These are phyloP conservation scores for Teunomyces lycoperdinae DNA, from an alignment of 805 yeast species.

Conservation along the genomic window DNA sequence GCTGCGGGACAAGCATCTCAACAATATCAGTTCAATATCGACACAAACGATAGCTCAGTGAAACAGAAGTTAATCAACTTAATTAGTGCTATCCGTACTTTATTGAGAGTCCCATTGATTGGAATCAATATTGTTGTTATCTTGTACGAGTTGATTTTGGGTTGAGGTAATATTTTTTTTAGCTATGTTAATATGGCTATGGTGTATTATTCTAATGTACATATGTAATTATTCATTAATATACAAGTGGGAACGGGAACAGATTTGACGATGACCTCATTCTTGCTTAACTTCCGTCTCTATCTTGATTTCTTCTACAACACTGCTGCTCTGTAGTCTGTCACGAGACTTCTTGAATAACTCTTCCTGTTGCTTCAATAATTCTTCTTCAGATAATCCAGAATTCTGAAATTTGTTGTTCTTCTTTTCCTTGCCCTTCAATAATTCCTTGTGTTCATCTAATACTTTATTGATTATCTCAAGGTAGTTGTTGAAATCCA, in stretches of 20 bases:
- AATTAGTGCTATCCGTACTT: constrained; percentile 71
- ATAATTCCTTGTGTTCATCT: constrained; percentile 82
- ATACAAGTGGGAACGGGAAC: constrained; percentile 1
- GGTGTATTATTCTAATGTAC: constrained; percentile 4
- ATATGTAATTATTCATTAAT: constrained; percentile 5
- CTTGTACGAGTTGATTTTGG: constrained; percentile 65
- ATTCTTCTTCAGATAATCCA: constrained; percentile 89
- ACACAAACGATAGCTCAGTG: constrained; percentile 39
- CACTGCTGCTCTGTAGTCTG: constrained; percentile 45
- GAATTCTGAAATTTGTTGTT: constrained; percentile 91
- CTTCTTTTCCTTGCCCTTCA: constrained; percentile 85
- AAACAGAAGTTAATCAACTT: constrained; percentile 60
- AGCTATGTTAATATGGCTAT: not conserved
- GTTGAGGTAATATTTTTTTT: constrained; percentile 30
- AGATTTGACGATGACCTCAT: not conserved
- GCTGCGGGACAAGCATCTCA: constrained; percentile 13
- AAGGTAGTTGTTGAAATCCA: constrained; percentile 84
- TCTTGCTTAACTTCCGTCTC: constrained; percentile 7
- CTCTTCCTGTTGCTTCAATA: constrained; percentile 88
- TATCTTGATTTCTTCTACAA: constrained; percentile 12
- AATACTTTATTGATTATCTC: constrained; percentile 77
- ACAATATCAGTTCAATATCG: constrained; percentile 43
- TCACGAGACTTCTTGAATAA: constrained; percentile 77
- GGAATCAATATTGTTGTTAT: constrained; percentile 65
- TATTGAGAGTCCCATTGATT: constrained; percentile 72